phyloP scores from a whole-genome alignment of 2,329 filamentous ascomycete species.

The Rutstroemia sp. region DNA sequence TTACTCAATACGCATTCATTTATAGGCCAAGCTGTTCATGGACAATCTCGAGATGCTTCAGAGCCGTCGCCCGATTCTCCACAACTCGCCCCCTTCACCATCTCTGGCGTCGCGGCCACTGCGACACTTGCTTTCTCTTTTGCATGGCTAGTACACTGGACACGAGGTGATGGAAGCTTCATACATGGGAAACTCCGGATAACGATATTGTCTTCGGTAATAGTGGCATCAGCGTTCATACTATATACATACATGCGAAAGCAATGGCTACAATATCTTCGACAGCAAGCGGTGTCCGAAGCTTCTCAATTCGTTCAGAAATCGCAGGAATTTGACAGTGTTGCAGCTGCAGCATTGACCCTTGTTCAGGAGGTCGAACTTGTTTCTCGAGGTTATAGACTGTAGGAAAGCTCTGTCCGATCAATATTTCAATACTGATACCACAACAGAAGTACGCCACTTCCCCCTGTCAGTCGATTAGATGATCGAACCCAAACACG shows the following conservation, averaged over 20 bases:
- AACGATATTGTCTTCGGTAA: slow-evolving; percentile 37
- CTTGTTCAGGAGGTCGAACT: slow-evolving; percentile 94
- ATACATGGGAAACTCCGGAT: slow-evolving; percentile 50
- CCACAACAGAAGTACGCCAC: slow-evolving; percentile 63
- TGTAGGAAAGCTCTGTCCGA: slow-evolving; percentile 45
- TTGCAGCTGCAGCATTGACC: slow-evolving; percentile 66
- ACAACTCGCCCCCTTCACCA: slow-evolving; percentile 41
- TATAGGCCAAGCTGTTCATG: slow-evolving; percentile 31
- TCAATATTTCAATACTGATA: slow-evolving; percentile 11
- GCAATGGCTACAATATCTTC: slow-evolving; percentile 74
- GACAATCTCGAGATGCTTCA: slow-evolving; percentile 17
- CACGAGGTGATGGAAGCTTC: slow-evolving; percentile 43
- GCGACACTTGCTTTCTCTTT: slow-evolving; percentile 51
- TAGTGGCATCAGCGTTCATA: slow-evolving; percentile 44
- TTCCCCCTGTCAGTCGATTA: slow-evolving; percentile 86
- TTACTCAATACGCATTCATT: slow-evolving; percentile 67
- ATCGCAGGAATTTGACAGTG: slow-evolving; percentile 75
- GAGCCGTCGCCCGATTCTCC: slow-evolving; percentile 16
- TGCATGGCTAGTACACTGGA: slow-evolving; percentile 63
- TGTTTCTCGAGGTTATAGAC: slow-evolving; percentile 80
- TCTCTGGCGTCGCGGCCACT: slow-evolving; percentile 59
- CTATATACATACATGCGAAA: slow-evolving; percentile 68
- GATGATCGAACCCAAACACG: slow-evolving; percentile 75
- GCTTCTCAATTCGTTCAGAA: slow-evolving; percentile 62
- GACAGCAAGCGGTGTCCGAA: slow-evolving; percentile 65